Evolutionary conservation across 2,329 filamentous ascomycete species (phyloP).

Genomic region (Xylaria sp.): DNA sequence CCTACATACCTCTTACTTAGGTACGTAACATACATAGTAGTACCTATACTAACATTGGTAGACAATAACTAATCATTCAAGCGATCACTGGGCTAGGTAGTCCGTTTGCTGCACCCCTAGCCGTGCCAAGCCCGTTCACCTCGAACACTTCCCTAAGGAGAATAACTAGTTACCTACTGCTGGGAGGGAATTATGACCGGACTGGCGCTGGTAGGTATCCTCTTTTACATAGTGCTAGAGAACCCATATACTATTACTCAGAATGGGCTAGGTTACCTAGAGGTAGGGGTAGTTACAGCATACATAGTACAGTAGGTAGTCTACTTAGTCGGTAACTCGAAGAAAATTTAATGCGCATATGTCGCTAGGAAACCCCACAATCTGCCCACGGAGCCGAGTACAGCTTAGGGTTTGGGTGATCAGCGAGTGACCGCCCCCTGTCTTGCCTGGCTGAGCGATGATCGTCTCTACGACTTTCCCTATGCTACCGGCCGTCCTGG

Average conservation of each 20-base stretch:
- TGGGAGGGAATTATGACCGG: slow-evolving; percentile 2
- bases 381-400: slow-evolving; percentile 9
- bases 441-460: slow-evolving; percentile 31
- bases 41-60: not conserved
- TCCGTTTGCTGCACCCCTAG: slow-evolving; percentile 21
- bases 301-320: no score
- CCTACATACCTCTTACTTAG: no score
- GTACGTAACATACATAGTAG: not conserved
- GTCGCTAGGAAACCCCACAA: slow-evolving; percentile 23
- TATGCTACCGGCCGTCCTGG: slow-evolving; percentile 29
- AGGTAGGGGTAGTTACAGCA: no score
- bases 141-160: slow-evolving; percentile 11
- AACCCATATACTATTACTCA: not conserved
- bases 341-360: slow-evolving; percentile 14
- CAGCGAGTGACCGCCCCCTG: slow-evolving; percentile 26
- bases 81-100: slow-evolving; percentile 19
- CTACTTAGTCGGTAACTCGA: slow-evolving; percentile 5
- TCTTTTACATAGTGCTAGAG: not conserved
- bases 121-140: slow-evolving; percentile 22
- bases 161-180: not conserved
- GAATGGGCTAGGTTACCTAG: slow-evolving; percentile 9
- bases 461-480: slow-evolving; percentile 33
- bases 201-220: not conserved
- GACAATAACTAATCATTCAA: not conserved
- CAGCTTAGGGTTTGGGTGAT: slow-evolving; percentile 21